Evolutionary conservation across 1,284 basidiomycete genomes (phyloP), one percentile per base, ranked within the genome.

Genomic region (Leccinum brunneo-olivaceum): DNA sequence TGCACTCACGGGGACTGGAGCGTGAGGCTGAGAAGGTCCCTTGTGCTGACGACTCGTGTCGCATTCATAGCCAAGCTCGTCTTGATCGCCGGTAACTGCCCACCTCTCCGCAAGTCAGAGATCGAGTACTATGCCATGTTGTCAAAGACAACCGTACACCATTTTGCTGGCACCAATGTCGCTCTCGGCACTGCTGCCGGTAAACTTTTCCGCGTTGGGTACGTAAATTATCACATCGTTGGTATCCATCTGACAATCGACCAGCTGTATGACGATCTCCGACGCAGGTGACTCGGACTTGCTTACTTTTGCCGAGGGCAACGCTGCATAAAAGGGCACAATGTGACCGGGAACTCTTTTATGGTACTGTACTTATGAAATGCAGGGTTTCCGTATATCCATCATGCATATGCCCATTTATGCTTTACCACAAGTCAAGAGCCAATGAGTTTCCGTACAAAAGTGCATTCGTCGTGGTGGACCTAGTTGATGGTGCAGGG

Each of bases 91-190:
- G 94, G 92, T 60, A 99, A 98, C 79, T 97, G 93, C 73, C 96
- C 95, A 48, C 96, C 96, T 53, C 82, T 98, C 55, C 90, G 96
- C 72, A 97, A 97, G 72, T 97, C 94, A 48, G 96, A 99, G 80
- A 79, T 99, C 53, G 96, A 99, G 79, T 99, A 98, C 80, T 98
- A 98, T 70, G 96, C 96, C 74, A 98, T 98, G 95, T 79, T 98
- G 61, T 93, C 90, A 53, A 97, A 97, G 79, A 97, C 94, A 49
- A 81, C 84, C 51, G 93, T 97, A 42, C 94, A 97, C 75, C 94
- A 97, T 77, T 97, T 92, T 65, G 77, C 86, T 58, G 95, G 95
- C 58, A 92, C 92, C 56, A 98, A 99, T 69, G 92, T 94, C 61
- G 90, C 95, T 49, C 86, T 99, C 56, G 96, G 96, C 53, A 99